Base-by-base conservation (phyloP, 805 yeast species). In the Barnettozyma siamensis region DNA sequence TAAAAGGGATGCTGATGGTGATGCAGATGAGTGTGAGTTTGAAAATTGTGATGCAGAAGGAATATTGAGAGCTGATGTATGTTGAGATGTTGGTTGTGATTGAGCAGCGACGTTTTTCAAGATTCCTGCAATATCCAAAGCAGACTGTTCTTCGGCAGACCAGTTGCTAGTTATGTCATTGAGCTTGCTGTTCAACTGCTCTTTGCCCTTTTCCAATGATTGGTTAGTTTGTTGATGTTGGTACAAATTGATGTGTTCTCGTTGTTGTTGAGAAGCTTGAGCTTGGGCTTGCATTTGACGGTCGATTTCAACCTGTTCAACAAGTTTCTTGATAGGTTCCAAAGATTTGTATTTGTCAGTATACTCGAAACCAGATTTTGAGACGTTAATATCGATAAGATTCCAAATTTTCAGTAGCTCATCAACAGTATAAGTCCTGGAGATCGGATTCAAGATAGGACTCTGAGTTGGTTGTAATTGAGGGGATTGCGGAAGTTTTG, bases 351-450 rank as follows among this genome's bases (percentile, higher is more conserved):
- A 66, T 17, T 57, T 51, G 23, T 60, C 67, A 20, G 55, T 54
- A 18, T 53, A 50, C 23, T 41, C 21, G 19, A 18, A 23, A 5
- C 58, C 57, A 10, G 47, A 50, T 21, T 45, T 44, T 30, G 64
- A 57, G 27, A 58, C 54, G 33, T 63, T 57, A 26, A 57, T 49
- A 7, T 55, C 51, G 27, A 64, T 55, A 59, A 67, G 61, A 17
- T 65, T 57, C 73, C 80, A 79, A 11, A 78, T 70, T 18, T 69
- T 62, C 44, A 79, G 67, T 48, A 80, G 69, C 49, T 79, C 78
- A 23, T 70, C 67, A 58, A 76, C 62, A 7, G 75, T 52, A 50
- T 79, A 78, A 21, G 61, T 60, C 43, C 62, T 61, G 27, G 78
- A 67, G 13, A 62, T 66, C 20, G 59, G 59, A 47, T 70, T 73